Percentiles rank a stretch among this genome's conserved stretches.
These are phyloP conservation scores for Arthrobotrys conoides DNA, from an alignment of 2,329 filamentous ascomycete species.

Conservation along the genomic window DNA sequence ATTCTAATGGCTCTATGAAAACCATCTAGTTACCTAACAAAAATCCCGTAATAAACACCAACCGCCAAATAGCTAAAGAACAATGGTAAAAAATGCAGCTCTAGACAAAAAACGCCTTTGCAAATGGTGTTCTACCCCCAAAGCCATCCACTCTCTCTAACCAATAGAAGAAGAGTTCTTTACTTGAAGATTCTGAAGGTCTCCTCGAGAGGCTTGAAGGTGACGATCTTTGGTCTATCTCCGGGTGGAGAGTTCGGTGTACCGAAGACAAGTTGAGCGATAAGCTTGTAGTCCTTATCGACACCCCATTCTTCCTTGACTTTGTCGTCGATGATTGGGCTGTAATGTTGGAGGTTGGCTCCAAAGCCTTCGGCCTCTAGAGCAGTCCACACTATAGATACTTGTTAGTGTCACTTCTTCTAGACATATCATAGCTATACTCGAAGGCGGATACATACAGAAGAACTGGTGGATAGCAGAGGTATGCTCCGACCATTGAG, in stretches of 20 bases:
- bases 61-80: not conserved
- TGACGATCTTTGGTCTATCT: conserved; percentile 70
- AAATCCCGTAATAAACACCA: not conserved
- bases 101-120: conserved; percentile 18
- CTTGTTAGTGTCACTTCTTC: not conserved
- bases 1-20: not conserved
- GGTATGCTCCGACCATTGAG: conserved; percentile 80
- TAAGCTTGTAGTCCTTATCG: conserved; percentile 80
- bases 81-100: not conserved
- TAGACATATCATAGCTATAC: not conserved
- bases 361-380: conserved; percentile 87
- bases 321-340: conserved; percentile 83
- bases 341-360: conserved; percentile 94
- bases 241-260: conserved; percentile 71
- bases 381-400: conserved; percentile 78
- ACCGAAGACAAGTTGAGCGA: conserved; percentile 88
- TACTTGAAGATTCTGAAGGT: conserved; percentile 58
- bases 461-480: conserved; percentile 86
- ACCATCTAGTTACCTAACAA: not conserved
- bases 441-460: conserved; percentile 65
- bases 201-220: conserved; percentile 74
- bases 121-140: conserved; percentile 26
- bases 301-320: conserved; percentile 79
- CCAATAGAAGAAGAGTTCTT: not conserved
- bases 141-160: not conserved